Percentiles rank a stretch among this genome's conserved stretches.
Conservation (phyloP, 2,329 filamentous ascomycete species). For the Teratosphaeriaceae sp. region DNA sequence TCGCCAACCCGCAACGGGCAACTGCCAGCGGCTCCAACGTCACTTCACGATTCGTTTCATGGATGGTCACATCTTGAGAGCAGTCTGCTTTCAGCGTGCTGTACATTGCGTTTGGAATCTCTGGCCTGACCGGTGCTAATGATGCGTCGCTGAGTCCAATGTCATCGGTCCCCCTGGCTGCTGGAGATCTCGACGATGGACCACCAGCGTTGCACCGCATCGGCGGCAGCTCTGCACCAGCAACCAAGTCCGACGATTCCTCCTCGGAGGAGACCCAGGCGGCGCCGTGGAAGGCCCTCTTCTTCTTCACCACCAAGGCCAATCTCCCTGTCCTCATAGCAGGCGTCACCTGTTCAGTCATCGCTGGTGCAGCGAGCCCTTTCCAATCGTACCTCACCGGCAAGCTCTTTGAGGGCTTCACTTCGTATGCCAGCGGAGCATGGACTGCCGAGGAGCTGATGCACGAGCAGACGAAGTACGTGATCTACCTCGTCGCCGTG, state of each 20-base stretch:
- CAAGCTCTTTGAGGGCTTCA: conserved; percentile 65
- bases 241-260: conserved; percentile 10
- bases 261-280: conserved; percentile 7
- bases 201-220: not conserved
- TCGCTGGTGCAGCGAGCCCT: conserved; percentile 58
- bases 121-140: not conserved
- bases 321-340: conserved; percentile 51
- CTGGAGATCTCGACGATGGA: not conserved
- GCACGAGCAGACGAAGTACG: conserved; percentile 51
- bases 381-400: conserved; percentile 65
- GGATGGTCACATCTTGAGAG: not conserved
- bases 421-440: conserved; percentile 54
- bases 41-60: conserved; percentile 3
- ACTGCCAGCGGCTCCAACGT: conserved; percentile 4
- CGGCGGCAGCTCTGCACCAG: conserved; percentile 1
- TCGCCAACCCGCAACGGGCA: conserved; percentile 3
- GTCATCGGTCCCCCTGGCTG: not conserved
- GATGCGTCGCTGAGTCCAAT: not conserved
- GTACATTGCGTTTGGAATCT: not conserved
- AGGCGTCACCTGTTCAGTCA: conserved; percentile 51
- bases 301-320: conserved; percentile 61
- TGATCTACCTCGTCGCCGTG: conserved; percentile 56
- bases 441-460: conserved; percentile 48
- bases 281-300: conserved; percentile 51
- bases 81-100: not conserved